phyloP scores from a whole-genome alignment of 2,329 filamentous ascomycete species.

The Emergomyces pasteurianus region DNA sequence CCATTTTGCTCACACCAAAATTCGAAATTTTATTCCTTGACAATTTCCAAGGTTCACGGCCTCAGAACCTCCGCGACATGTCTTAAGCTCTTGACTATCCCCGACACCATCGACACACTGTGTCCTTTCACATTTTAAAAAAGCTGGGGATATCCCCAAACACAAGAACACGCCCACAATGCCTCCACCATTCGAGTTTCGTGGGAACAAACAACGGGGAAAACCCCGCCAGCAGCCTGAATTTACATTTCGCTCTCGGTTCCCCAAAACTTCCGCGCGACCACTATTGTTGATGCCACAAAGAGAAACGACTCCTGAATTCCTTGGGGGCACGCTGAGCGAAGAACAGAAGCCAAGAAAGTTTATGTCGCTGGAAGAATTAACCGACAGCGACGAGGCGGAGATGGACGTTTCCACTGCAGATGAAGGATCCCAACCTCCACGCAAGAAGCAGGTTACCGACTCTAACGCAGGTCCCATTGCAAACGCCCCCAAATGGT shows the following conservation, averaged over 20 bases:
- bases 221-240: conserved; percentile 18
- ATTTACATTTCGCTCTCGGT: conserved; percentile 31
- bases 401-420: conserved; percentile 34
- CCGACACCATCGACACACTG: background rate
- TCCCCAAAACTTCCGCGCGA: conserved; percentile 25
- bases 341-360: conserved; percentile 21
- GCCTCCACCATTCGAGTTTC: conserved; percentile 23
- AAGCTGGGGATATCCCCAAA: background rate
- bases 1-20: background rate
- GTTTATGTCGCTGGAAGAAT: conserved; percentile 25
- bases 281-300: conserved; percentile 22
- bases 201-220: conserved; percentile 17
- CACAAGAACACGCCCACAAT: conserved; percentile 4
- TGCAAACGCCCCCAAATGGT: conserved; percentile 60
- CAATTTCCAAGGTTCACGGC: background rate
- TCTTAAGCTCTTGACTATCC: background rate
- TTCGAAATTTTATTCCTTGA: background rate
- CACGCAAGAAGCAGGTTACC: conserved; percentile 29
- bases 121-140: background rate
- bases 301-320: conserved; percentile 27
- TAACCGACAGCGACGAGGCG: conserved; percentile 36
- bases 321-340: conserved; percentile 16
- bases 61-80: background rate
- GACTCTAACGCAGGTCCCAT: conserved; percentile 13
- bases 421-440: conserved; percentile 23